Evolutionary conservation across 2,329 filamentous ascomycete species (phyloP), one percentile per base, ranked within the genome.

Genomic region (Diplodia sapinea): DNA sequence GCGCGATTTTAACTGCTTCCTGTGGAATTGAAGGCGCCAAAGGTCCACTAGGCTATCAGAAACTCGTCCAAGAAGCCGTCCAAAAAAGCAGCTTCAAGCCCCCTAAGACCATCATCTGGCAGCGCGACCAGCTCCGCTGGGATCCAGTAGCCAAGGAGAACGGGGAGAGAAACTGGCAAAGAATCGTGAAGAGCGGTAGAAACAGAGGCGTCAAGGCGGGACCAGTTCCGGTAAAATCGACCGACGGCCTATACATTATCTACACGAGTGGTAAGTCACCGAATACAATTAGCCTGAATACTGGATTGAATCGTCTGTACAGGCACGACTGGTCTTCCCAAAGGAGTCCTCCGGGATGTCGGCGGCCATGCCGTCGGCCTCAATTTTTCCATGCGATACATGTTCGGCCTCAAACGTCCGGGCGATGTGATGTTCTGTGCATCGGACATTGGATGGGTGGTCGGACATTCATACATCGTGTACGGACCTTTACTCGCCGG

Each of bases 391-490:
- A 92, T 96, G 71, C 88, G 88, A 74, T 94, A 94, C 72, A 80
- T 96, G 4, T 96, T 96, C 74, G 89, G 90, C 55, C 88, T 97
- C 64, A 88, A 90, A 69, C 92, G 93, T 0, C 92, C 92, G 0
- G 92, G 92, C 0, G 93, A 96, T 76, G 92, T 96, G 69, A 87
- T 91, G 78, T 89, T 92, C 76, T 91, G 89, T 6, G 90, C 91
- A 1, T 92, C 89, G 15, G 94, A 98, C 74, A 94, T 97, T 67
- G 94, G 94, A 38, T 97, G 94, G 94, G 92, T 94, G 0, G 92
- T 95, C 0, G 92, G 92, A 2, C 88, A 93, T 75, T 91, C 88
- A 6, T 97, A 95, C 76, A 97, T 97, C 70, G 83, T 97, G 13
- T 97, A 97, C 75, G 94, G 88, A 4, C 94, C 94, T 13, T 86